Conservation (phyloP, 805 yeast species). For the Ogataea philodendri region DNA sequence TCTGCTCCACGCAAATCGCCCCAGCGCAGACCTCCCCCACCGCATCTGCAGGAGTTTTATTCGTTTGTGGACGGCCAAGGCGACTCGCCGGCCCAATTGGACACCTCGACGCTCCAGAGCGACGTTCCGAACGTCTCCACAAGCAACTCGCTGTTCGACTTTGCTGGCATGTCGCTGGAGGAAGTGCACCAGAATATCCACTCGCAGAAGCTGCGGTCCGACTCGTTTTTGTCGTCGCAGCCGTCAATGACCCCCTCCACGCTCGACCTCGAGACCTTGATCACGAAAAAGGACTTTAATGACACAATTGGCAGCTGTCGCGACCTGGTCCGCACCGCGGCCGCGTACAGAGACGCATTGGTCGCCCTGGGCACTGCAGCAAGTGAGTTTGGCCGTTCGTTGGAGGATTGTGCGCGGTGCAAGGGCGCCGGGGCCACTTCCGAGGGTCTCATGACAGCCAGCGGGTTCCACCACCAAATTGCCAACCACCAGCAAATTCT, state of each 20-base stretch:
- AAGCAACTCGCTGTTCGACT: constrained; percentile 6
- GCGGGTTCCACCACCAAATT: constrained; percentile 73
- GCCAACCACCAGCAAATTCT: constrained; percentile 77
- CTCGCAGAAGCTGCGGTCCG: constrained; percentile 14
- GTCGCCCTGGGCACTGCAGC: constrained; percentile 54
- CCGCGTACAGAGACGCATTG: constrained; percentile 46
- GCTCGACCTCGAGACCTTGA: constrained; percentile 56
- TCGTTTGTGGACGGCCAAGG: constrained; percentile 42
- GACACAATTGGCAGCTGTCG: constrained; percentile 47
- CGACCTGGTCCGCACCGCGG: constrained; percentile 47
- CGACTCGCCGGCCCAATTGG: constrained; percentile 3
- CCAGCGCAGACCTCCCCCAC: constrained; percentile 38
- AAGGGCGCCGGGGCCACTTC: constrained; percentile 60
- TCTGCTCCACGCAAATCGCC: constrained; percentile 23
- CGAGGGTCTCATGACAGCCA: constrained; percentile 66
- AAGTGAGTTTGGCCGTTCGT: constrained; percentile 65
- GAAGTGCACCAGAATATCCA: constrained; percentile 8
- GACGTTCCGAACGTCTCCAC: constrained; percentile 1
- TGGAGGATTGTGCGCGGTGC: constrained; percentile 61
- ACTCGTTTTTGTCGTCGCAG: constrained; percentile 37
- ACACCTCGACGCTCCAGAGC: constrained; percentile 4
- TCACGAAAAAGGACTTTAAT: constrained; percentile 59
- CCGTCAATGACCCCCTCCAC: constrained; percentile 52
- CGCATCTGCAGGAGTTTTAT: constrained; percentile 61
- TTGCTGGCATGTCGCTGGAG: constrained; percentile 5